phyloP scores from a whole-genome alignment of 2,329 filamentous ascomycete species.

The Tolypocladium ophioglossoides region DNA sequence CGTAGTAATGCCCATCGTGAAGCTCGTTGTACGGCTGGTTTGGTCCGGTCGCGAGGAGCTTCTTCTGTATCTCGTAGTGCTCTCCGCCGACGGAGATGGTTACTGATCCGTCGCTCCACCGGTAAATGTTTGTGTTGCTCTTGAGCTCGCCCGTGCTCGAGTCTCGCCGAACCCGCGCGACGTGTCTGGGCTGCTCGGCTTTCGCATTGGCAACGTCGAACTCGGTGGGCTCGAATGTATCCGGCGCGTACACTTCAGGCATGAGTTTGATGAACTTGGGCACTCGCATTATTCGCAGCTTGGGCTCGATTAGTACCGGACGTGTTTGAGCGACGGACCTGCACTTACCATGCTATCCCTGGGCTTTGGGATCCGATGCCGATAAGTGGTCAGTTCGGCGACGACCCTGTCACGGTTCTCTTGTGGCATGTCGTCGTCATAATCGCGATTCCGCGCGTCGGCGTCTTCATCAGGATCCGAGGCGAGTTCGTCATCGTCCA shows the following conservation, averaged over 20 bases:
- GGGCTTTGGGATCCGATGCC: constrained; percentile 61
- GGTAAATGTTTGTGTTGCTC: constrained; percentile 65
- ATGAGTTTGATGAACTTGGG: constrained; percentile 63
- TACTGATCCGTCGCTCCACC: constrained; percentile 71
- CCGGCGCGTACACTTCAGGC: constrained; percentile 54
- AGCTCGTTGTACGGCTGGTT: constrained; percentile 53
- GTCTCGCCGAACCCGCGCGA: constrained; percentile 60
- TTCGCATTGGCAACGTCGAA: constrained; percentile 43
- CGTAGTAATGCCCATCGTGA: constrained; percentile 66
- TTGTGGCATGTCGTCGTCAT: constrained; percentile 33
- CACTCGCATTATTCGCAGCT: constrained; percentile 62
- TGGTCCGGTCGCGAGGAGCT: constrained; percentile 52
- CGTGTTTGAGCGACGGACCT: neutral
- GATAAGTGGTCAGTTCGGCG: constrained; percentile 53
- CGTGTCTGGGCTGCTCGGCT: constrained; percentile 48
- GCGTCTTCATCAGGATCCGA: constrained; percentile 38
- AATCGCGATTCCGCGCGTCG: constrained; percentile 20
- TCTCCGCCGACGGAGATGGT: constrained; percentile 66
- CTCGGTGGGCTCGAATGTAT: constrained; percentile 51
- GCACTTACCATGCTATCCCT: constrained; percentile 55
- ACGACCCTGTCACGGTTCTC: constrained; percentile 45
- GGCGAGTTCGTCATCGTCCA: constrained; percentile 50
- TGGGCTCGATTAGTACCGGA: neutral
- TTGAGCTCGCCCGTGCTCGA: constrained; percentile 54
- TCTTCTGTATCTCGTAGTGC: constrained; percentile 66